Evolutionary conservation across 495 filamentous ascomycete genomes (phyloP).

Genomic region (Chlorociboria aeruginascens): DNA sequence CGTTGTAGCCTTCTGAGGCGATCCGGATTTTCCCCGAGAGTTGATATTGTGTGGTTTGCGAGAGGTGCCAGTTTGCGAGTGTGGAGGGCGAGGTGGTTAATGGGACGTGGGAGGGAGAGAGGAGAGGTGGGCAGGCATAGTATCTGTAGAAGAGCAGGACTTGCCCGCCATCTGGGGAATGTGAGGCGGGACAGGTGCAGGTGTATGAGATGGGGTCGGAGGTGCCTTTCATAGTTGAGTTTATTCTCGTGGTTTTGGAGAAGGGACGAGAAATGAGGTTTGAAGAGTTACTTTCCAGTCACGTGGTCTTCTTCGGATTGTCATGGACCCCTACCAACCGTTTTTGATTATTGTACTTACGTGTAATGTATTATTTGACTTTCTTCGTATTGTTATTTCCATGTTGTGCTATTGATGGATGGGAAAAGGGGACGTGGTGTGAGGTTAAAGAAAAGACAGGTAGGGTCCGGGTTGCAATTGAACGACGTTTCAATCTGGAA

Average conservation of each 20-base stretch:
- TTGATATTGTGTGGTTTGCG: background rate
- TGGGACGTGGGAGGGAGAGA: background rate
- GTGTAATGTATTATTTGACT: too few species aligned
- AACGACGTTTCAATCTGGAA: too few species aligned
- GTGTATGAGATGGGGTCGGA: slow-evolving; percentile 19
- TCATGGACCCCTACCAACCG: too few species aligned
- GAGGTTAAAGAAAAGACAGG: too few species aligned
- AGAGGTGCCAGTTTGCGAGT: slow-evolving; percentile 10
- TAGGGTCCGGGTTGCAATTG: too few species aligned
- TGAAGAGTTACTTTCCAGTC: too few species aligned
- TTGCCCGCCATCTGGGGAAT: slow-evolving; percentile 2
- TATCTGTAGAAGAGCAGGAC: slow-evolving; percentile 21
- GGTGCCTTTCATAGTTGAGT: slow-evolving; percentile 8
- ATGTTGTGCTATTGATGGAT: too few species aligned
- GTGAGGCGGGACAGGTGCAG: slow-evolving; percentile 15
- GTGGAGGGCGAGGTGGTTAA: background rate
- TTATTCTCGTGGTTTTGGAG: background rate
- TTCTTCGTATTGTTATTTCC: too few species aligned
- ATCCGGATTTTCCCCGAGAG: slow-evolving; percentile 18
- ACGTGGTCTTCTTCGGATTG: too few species aligned
- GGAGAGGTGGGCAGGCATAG: slow-evolving; percentile 6
- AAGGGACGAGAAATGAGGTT: background rate
- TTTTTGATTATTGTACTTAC: too few species aligned
- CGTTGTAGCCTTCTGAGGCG: slow-evolving; percentile 18
- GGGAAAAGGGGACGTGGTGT: too few species aligned